Evolutionary conservation across 768 basidiomycete genomes (phyloP).

Genomic region (Tylopilus rubrobrunneus): DNA sequence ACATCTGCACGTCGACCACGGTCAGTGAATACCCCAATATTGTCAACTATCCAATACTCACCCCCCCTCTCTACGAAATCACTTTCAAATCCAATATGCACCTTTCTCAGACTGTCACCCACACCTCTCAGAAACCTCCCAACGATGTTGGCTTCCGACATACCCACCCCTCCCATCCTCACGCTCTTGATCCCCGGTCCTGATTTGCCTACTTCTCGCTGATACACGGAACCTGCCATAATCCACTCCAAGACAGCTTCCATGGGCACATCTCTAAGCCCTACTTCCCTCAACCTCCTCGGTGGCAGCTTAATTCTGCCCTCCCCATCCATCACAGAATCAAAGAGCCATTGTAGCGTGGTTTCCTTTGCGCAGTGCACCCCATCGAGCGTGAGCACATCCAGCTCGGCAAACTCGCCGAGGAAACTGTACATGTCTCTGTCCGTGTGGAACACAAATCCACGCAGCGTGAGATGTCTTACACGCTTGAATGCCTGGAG

Average conservation of each 20-base stretch:
- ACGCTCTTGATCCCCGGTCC: constrained; percentile 18
- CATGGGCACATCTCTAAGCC: constrained; percentile 21
- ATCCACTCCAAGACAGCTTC: constrained; percentile 31
- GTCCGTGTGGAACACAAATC: constrained; percentile 24
- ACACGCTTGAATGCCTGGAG: constrained; percentile 22
- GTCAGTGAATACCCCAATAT: constrained; percentile 6
- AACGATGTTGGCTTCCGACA: constrained; percentile 22
- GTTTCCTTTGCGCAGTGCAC: constrained; percentile 24
- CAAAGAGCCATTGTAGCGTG: constrained; percentile 10
- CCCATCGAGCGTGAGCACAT: constrained; percentile 28
- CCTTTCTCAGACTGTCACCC: constrained; percentile 22
- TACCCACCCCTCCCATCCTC: constrained; percentile 27
- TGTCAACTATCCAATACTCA: constrained; percentile 9
- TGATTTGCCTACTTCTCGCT: constrained; percentile 1
- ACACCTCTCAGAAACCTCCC: constrained; percentile 24
- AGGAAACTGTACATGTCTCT: constrained; percentile 28
- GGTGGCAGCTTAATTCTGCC: constrained; percentile 15
- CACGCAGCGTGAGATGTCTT: constrained; percentile 20
- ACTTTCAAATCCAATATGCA: constrained; percentile 28
- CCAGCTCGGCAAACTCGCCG: constrained; percentile 24
- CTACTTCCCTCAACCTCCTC: constrained; percentile 22
- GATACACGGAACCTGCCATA: constrained; percentile 15
- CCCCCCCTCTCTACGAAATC: constrained; percentile 30
- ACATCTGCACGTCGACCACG: constrained; percentile 10
- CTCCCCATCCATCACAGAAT: constrained; percentile 6